Conservation (phyloP, 768 basidiomycete genomes). For the Dacryopinax spathularia region DNA sequence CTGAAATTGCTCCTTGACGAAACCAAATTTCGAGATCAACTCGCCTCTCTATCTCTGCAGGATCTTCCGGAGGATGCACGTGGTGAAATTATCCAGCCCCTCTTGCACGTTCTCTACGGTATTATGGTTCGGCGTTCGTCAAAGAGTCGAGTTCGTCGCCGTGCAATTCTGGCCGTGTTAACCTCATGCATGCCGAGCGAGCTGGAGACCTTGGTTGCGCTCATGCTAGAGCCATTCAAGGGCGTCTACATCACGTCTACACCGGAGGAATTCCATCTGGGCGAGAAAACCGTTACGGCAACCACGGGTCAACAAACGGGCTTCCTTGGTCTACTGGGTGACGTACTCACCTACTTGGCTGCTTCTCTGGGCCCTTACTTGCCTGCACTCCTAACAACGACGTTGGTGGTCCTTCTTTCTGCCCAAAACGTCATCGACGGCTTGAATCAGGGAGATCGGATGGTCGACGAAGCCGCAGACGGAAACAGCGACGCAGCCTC, state of each 20-base stretch:
- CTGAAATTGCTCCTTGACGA: constrained; percentile 66
- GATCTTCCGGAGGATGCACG: constrained; percentile 45
- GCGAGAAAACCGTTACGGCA: constrained; percentile 7
- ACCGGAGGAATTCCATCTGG: constrained; percentile 8
- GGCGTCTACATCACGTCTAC: constrained; percentile 20
- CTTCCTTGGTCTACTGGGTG: constrained; percentile 70
- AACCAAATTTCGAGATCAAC: constrained; percentile 75
- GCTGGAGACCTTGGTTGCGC: constrained; percentile 58
- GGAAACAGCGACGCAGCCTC: constrained; percentile 22
- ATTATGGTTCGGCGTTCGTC: constrained; percentile 56
- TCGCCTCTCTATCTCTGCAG: constrained; percentile 53
- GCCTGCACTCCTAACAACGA: constrained; percentile 58
- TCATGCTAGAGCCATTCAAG: constrained; percentile 69
- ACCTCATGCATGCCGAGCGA: constrained; percentile 59
- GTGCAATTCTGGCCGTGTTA: constrained; percentile 60
- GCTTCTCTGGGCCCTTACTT: constrained; percentile 53
- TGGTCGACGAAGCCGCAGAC: constrained; percentile 27
- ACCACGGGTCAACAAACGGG: constrained; percentile 51
- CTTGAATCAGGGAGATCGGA: constrained; percentile 24
- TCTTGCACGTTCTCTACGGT: constrained; percentile 72
- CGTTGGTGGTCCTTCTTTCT: constrained; percentile 47
- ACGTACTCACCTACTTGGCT: constrained; percentile 70
- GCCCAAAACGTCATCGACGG: constrained; percentile 47
- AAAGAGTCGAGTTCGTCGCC: constrained; percentile 54
- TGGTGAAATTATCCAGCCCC: constrained; percentile 47